Base-by-base conservation (phyloP, 2,329 filamentous ascomycete genomes). In the Zasmidium citrigriseum region DNA sequence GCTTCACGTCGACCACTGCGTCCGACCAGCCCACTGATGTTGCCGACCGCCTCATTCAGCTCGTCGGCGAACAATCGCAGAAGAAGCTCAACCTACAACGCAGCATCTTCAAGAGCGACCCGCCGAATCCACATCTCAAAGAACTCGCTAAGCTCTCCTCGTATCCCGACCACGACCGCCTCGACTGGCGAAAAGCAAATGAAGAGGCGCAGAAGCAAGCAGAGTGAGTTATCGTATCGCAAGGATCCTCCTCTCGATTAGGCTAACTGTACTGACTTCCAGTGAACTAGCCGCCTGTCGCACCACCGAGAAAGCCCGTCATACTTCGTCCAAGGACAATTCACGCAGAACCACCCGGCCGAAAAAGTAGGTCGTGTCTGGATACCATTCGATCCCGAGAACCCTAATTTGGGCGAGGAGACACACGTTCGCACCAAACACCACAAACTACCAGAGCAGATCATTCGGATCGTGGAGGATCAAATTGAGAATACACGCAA, bases 291-390 rank as follows among this genome's bases (percentile, higher is more conserved):
- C 45, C 53, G 53, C 22, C 23, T 54, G 27, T 41, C 52, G 10
- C 41, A 24, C 16, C 34, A 45, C 7, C 54, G 50, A 21, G 20
- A 34, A 7, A 14, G 4, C 27, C 54, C 18, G 29, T 27, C 54
- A 24, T 21, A 55, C 54, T 50, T 49, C 44, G 38, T 55, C 54
- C 22, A 34, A 41, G 34, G 34, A n/a, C 4, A 10, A 11, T 41
- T 41, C 34, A 9, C 34, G 9, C 46, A 55, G 45, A n/a, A 41
- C n/a, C 2, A 21, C 20, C 12, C 34, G 24, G 29, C 41, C 14
- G 46, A 44, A 29, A 50, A 45, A 55, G 54, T 55, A 11, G 7
- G 48, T 11, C 47, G 54, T 23, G 54, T 55, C 46, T 49, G 54
- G 46, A 38, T 50, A 2, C 54, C 54, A n/a, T 20, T 27, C n/a